These are phyloP conservation scores for Ophiostoma ulmi DNA, from an alignment of 2,329 filamentous ascomycete species.

Conservation along the genomic window DNA sequence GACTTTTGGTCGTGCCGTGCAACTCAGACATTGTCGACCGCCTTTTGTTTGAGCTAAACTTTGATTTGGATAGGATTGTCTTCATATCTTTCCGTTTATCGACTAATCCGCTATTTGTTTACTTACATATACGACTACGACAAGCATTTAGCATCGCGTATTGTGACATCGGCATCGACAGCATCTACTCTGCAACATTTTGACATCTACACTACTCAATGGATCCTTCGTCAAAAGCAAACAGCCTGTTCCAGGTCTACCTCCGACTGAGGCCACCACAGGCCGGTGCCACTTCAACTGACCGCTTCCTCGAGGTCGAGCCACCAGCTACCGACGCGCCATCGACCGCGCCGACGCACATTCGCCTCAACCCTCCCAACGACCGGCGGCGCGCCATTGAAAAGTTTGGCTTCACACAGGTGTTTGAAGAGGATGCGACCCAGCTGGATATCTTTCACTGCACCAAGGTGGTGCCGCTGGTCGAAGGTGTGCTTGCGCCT, in stretches of 20 bases:
- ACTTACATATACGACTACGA: neutral
- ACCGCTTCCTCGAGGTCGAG: slow-evolving; percentile 79
- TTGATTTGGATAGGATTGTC: neutral
- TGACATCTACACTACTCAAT: slow-evolving; percentile 30
- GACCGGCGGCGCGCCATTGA: slow-evolving; percentile 86
- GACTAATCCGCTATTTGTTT: slow-evolving; percentile 8
- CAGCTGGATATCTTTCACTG: slow-evolving; percentile 85
- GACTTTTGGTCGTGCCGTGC: slow-evolving; percentile 11
- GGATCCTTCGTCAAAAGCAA: slow-evolving; percentile 36
- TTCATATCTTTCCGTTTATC: slow-evolving; percentile 7
- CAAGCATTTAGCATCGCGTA: neutral
- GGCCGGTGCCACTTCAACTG: slow-evolving; percentile 41
- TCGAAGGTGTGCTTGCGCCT: slow-evolving; percentile 74
- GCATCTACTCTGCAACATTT: neutral
- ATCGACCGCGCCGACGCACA: slow-evolving; percentile 54
- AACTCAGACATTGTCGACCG: slow-evolving; percentile 16
- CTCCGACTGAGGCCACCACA: slow-evolving; percentile 72
- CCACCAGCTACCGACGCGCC: slow-evolving; percentile 36
- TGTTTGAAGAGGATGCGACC: slow-evolving; percentile 80
- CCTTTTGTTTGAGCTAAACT: slow-evolving; percentile 7
- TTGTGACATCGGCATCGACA: neutral
- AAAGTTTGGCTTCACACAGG: slow-evolving; percentile 87
- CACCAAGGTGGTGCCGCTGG: slow-evolving; percentile 66
- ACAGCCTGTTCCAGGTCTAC: slow-evolving; percentile 81
- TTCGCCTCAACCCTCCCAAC: slow-evolving; percentile 72